A percentile compares a stretch with the other conserved stretches of the same genome.
Conservation (phyloP, 106 monocot species). For the Acorus gramineus region DNA sequence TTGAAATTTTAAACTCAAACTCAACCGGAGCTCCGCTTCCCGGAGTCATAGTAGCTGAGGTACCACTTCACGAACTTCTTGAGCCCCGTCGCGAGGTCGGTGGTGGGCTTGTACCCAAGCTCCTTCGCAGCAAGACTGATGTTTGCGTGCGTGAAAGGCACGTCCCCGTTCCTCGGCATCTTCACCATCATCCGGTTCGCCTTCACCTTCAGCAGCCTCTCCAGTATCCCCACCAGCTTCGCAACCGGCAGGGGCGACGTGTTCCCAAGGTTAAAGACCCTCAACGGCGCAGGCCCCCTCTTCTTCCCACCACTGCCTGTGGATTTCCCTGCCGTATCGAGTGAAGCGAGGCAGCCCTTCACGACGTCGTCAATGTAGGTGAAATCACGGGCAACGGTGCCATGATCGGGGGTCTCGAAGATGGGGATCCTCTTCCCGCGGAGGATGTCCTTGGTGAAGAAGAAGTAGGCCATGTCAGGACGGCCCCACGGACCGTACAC, state of each 20-base stretch:
- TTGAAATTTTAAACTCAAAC: no score
- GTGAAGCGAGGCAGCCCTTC: conserved; percentile 4
- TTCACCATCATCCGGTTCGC: conserved; percentile 9
- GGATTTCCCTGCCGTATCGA: conserved; percentile 13
- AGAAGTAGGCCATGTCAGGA: conserved; percentile 68
- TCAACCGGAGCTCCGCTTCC: no score
- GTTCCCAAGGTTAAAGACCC: conserved; percentile 18
- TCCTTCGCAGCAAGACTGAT: conserved; percentile 14
- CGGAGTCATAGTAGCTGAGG: conserved; percentile 2
- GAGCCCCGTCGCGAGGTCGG: conserved; percentile 12
- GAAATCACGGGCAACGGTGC: conserved; percentile 18
- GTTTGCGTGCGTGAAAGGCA: conserved; percentile 17
- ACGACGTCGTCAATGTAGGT: conserved; percentile 20
- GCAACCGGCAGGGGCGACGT: conserved; percentile 16
- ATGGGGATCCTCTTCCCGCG: conserved; percentile 35
- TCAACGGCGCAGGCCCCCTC: conserved; percentile 13
- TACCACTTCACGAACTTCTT: conserved; percentile 19
- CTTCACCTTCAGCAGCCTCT: conserved; percentile 20
- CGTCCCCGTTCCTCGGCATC: conserved; percentile 19
- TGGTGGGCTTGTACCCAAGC: conserved; percentile 12
- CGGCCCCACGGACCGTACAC: conserved; percentile 62
- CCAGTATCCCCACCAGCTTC: conserved; percentile 13
- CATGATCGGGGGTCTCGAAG: conserved; percentile 15
- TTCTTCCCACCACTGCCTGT: conserved; percentile 18
- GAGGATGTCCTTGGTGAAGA: conserved; percentile 46